Evolutionary conservation across 2,329 filamentous ascomycete species (phyloP), one percentile per base, ranked within the genome.

Genomic region (Fusarium chuoi): DNA sequence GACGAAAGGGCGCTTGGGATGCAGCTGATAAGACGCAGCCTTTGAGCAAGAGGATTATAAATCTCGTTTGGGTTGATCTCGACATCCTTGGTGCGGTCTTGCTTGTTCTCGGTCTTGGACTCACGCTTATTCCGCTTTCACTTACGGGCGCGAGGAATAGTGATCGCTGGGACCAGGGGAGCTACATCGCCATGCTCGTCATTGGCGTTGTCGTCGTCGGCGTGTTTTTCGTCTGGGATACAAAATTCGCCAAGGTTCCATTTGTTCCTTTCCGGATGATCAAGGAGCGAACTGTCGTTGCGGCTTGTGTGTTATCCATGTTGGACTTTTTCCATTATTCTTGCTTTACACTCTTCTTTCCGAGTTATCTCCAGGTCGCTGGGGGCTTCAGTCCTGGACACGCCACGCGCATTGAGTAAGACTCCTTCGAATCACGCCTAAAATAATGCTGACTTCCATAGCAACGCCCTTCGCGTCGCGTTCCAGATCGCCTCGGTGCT

Each of bases 261-360:
- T 83, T 84, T 18, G 78, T 85, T 20, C 83, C 83, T 0, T 81
- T 82, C 46, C 78, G 80, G 2, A 81, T 84, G 78, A 75, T 83
- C 59, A 80, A 84, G 62, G 73, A 84, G 57, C 78, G 79, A 18
- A 85, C 83, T 5, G 80, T 84, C 13, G 76, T 84, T 17, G 82
- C 81, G 1, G 83, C 83, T 3, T 84, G 83, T 41, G 39, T 81
- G 3, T 64, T 84, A 5, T 81, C 78, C 11, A 78, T 82, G 33
- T 76, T 84, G 3, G 83, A 85, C 49, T 81, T 81, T 26, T 80
- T 82, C 36, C 77, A 83, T 18, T 83, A 85, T 56, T 81, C 81
- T 5, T 74, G 81, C 36, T 84, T 84, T 61, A 81, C 81, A 2
- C 76, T 83, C 4, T 84, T 84, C 70, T 84, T 84, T 52, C 81